Conservation (phyloP, 164 flowering plant species). For the Liquidambar formosana region DNA sequence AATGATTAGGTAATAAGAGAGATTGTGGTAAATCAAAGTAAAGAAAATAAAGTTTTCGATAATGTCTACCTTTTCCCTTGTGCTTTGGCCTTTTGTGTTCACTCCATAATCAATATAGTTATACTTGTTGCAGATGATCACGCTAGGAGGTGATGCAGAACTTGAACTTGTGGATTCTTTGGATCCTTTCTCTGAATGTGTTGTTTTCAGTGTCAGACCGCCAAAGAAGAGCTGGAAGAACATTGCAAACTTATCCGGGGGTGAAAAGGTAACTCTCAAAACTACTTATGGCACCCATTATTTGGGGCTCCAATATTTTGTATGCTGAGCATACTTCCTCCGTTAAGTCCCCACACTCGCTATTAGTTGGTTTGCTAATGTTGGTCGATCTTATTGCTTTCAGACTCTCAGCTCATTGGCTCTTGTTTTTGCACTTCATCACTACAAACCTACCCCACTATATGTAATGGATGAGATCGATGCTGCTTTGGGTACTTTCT, state of each 20-base stretch:
- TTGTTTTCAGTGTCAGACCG: conserved; percentile 98
- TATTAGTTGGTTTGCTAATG: not conserved
- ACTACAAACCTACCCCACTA: conserved; percentile 98
- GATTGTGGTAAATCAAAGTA: not conserved
- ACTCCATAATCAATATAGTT: not conserved
- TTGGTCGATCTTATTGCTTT: conserved; percentile 9
- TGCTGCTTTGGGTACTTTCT: conserved; percentile 85
- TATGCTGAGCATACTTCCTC: too few species aligned
- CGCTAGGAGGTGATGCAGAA: conserved; percentile 99
- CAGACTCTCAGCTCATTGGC: conserved; percentile 99
- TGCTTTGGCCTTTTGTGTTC: not conserved
- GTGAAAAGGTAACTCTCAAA: conserved; percentile 77
- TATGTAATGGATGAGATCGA: conserved; percentile 99
- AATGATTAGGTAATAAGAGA: too few species aligned
- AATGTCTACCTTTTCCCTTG: not conserved
- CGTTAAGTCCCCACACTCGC: too few species aligned
- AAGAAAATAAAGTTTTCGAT: too few species aligned
- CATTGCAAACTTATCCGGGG: conserved; percentile 96
- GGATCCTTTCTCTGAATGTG: conserved; percentile 99
- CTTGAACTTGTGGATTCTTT: conserved; percentile 95
- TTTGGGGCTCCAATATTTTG: not conserved
- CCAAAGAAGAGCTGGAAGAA: conserved; percentile 99
- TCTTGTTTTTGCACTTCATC: conserved; percentile 97
- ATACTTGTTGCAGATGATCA: conserved; percentile 78
- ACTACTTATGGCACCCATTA: not conserved